Evolutionary conservation across 2,329 filamentous ascomycete genomes (phyloP).

Genomic region (Hirsutella rhossiliensis): DNA sequence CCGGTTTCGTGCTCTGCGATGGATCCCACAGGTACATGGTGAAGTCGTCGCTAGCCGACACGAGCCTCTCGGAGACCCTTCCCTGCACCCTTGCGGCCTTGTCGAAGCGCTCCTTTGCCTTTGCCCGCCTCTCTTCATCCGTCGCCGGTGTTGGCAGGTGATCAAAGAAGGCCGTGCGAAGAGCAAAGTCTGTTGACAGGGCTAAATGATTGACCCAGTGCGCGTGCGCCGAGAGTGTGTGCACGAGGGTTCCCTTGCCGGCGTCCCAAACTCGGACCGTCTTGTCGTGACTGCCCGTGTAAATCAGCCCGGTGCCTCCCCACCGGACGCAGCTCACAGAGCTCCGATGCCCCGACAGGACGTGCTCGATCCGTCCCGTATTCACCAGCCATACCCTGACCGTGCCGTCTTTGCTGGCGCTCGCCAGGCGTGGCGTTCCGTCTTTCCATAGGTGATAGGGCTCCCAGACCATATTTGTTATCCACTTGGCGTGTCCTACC

Average conservation of each 20-base stretch:
- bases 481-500: conserved; percentile 81
- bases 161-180: conserved; percentile 79
- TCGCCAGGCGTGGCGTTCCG: conserved; percentile 69
- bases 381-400: conserved; percentile 79
- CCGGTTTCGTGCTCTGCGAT: conserved; percentile 61
- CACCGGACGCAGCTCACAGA: conserved; percentile 85
- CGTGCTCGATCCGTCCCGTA: conserved; percentile 65
- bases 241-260: conserved; percentile 63
- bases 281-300: conserved; percentile 82
- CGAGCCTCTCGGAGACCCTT: conserved; percentile 68
- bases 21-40: conserved; percentile 96
- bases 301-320: conserved; percentile 81
- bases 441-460: conserved; percentile 74
- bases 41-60: conserved; percentile 89
- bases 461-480: conserved; percentile 83
- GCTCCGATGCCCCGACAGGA: conserved; percentile 78
- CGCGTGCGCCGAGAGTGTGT: conserved; percentile 70
- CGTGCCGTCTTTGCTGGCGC: conserved; percentile 80
- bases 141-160: conserved; percentile 59
- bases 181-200: conserved; percentile 80
- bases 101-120: conserved; percentile 73
- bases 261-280: conserved; percentile 86
- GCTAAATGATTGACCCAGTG: conserved; percentile 96
- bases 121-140: conserved; percentile 57
- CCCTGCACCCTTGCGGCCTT: conserved; percentile 70